Evolutionary conservation across 148 eudicot genomes (phyloP).

Genomic region (Chenopodium suecicum): DNA sequence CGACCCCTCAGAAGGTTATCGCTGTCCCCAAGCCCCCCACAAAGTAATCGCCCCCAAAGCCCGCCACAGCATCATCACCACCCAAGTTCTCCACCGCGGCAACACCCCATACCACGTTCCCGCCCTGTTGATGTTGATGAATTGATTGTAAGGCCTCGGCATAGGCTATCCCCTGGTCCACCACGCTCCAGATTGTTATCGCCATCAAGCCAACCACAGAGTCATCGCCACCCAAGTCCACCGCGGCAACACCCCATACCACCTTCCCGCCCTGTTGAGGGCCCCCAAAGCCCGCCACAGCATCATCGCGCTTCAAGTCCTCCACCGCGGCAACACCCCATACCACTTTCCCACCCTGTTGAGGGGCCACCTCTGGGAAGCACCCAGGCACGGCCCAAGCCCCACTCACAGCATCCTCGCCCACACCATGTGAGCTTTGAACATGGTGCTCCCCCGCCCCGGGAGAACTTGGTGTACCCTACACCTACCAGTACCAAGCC

Average conservation of each 20-base stretch:
- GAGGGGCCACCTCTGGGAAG: conserved; percentile 1
- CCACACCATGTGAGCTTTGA: conserved; percentile 22
- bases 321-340: conserved; percentile 3
- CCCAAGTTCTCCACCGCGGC: conserved; percentile 6
- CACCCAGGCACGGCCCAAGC: conserved; percentile 9
- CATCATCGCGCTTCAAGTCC: conserved; percentile 10
- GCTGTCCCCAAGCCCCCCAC: conserved; percentile 16
- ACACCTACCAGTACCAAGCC: conserved; percentile 44
- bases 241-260: background rate
- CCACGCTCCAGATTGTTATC: too few species aligned
- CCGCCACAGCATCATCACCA: conserved; percentile 1
- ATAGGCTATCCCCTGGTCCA: too few species aligned
- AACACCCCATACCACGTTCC: conserved; percentile 2
- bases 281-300: too few species aligned
- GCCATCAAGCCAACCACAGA: conserved; percentile 1
- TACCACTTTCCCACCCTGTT: conserved; percentile 3
- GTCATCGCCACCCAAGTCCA: conserved; percentile 10
- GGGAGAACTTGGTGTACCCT: conserved; percentile 36
- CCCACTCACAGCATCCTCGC: conserved; percentile 17
- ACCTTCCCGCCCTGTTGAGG: background rate
- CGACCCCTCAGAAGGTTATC: background rate
- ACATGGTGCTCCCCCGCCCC: conserved; percentile 10
- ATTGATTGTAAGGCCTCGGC: too few species aligned
- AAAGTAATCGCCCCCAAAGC: conserved; percentile 12
- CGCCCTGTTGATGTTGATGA: background rate